A percentile compares a stretch with the other conserved stretches of the same genome.
These are phyloP conservation scores for Globisporangium heterothallicum DNA, from an alignment of 352 stramenopile genomes.

Conservation along the genomic window DNA sequence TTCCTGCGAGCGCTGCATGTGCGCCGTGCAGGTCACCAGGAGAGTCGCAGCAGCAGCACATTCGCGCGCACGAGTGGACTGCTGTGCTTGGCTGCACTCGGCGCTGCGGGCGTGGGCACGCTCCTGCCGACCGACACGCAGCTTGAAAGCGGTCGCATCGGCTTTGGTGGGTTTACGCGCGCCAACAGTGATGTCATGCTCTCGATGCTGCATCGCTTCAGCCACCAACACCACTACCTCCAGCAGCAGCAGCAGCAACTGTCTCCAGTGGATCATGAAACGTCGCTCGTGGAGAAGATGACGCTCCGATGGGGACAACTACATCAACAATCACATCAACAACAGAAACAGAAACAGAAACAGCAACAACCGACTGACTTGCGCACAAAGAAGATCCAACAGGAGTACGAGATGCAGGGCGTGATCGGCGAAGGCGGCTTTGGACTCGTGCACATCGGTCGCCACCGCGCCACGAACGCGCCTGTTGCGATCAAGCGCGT, in stretches of 20 bases:
- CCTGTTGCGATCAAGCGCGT: constrained; percentile 55
- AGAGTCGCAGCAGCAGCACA: too few species aligned
- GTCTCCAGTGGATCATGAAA: background rate
- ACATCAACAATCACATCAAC: background rate
- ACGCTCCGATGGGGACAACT: constrained; percentile 1
- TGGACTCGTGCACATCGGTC: constrained; percentile 32
- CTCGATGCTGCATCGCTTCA: constrained; percentile 1
- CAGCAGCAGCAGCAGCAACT: background rate
- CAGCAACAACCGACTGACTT: background rate
- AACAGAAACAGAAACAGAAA: too few species aligned
- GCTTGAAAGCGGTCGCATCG: constrained; percentile 4
- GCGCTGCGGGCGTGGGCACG: background rate
- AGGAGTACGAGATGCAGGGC: constrained; percentile 39
- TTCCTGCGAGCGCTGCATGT: background rate
- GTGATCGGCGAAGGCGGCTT: constrained; percentile 52
- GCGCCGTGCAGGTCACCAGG: too few species aligned
- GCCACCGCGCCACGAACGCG: constrained; percentile 35
- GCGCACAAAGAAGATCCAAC: constrained; percentile 20
- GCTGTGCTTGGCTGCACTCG: background rate
- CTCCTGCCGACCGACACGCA: background rate
- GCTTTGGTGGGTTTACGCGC: constrained; percentile 1
- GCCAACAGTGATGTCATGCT: too few species aligned
- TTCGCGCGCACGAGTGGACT: background rate
- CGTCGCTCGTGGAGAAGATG: background rate
- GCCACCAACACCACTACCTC: background rate